phyloP scores from a whole-genome alignment of 805 yeast species.

The Spathaspora sp. region DNA sequence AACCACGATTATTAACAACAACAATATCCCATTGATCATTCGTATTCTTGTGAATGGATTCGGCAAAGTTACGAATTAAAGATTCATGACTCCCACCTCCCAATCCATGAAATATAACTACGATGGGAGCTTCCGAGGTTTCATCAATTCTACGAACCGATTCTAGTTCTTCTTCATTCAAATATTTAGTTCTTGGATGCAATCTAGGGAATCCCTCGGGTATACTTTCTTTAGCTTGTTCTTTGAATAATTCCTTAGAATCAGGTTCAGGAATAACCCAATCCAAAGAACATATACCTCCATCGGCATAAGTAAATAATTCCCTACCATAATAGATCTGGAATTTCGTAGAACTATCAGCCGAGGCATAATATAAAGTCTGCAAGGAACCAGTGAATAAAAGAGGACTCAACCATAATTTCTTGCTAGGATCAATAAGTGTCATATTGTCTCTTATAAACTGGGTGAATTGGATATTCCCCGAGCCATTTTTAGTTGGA shows the following conservation, averaged over 20 bases:
- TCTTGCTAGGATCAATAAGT: constrained; percentile 20
- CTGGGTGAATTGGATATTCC: constrained; percentile 10
- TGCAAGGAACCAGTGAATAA: constrained; percentile 74
- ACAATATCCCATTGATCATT: constrained; percentile 52
- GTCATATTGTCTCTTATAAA: constrained; percentile 15
- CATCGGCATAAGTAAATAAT: constrained; percentile 54
- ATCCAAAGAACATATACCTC: constrained; percentile 73
- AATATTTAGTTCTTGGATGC: constrained; percentile 53
- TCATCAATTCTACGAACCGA: constrained; percentile 15
- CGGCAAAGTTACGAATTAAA: constrained; percentile 59
- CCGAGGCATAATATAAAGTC: constrained; percentile 63
- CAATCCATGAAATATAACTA: constrained; percentile 69
- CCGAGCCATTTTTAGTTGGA: constrained; percentile 5
- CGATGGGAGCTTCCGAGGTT: constrained; percentile 46
- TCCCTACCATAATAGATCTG: constrained; percentile 73
- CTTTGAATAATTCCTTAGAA: constrained; percentile 20
- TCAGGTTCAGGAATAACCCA: constrained; percentile 48
- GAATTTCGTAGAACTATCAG: constrained; percentile 49
- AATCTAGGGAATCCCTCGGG: constrained; percentile 34
- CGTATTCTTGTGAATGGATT: constrained; percentile 28
- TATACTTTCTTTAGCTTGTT: constrained; percentile 23
- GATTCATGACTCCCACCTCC: constrained; percentile 86
- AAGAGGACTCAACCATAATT: constrained; percentile 58
- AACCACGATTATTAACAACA: constrained; percentile 74
- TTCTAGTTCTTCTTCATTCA: constrained; percentile 44